Evolutionary conservation across 148 eudicot species (phyloP), one percentile per base, ranked within the genome.

Genomic region (Chenopodium quinoa): DNA sequence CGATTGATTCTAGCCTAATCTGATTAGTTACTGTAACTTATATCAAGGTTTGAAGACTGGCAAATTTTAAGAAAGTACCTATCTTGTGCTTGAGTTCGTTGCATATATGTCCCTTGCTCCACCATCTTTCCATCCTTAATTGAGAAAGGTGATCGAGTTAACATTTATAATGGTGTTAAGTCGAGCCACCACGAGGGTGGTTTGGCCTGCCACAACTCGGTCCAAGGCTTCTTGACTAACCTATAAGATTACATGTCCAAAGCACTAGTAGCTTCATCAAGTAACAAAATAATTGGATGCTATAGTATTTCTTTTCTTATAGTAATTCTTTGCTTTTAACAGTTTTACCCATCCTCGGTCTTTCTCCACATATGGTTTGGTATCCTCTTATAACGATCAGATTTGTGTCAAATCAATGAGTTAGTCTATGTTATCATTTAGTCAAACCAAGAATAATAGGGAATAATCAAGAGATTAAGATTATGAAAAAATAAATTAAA

Each of bases 221-320:
- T 93, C 92, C 78, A 95, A 78, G 0, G 98, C 98, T 62, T 95
- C 91, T 75, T 93, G 98, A 95, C 97, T 8, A 87, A 71, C 67
- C 88, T 93, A 86, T 95, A 97, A 0, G 98, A 95, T n/a, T 90
- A 91, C 47, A 90, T 80, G 80, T 95, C 98, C 9, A 95, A 88
- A 4, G 98, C 98, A 78, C 98, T 95, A 0, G 97, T 95, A 0
- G 97, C 98, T 81, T 93, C 98, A 58, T 93, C 98, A 25, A 95
- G 89, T 7, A 95, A 62, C 60, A 93, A 64, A 32, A 93, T 90
- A 0, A 81, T 88, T 3, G 97, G 98, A 77, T n/a, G 97, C 97
- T 31, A 95, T 93, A 20, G 96, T 94, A 8, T 1, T 32, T 32
- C 34, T 32, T 32, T 32, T 32, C 1, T 2, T 32, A 32, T 32